Base-by-base conservation (phyloP, 1,139 yeast species). In the Saccharomycopsis crataegensis region DNA sequence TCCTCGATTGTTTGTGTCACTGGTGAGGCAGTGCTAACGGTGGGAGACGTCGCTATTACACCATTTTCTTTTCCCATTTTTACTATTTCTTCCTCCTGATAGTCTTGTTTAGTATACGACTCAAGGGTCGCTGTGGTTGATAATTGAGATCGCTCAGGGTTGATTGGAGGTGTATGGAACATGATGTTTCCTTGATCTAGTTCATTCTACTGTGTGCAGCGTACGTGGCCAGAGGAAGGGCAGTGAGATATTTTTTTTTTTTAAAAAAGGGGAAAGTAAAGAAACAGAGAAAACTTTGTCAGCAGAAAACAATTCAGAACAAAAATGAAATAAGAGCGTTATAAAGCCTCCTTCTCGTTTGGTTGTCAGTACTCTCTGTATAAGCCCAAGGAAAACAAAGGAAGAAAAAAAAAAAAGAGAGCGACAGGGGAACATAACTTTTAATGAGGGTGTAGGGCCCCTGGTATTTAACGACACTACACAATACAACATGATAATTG, bases 161-260 rank as follows among this genome's bases (percentile, higher is more conserved):
- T 49, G 5, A 47, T 38, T 6, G 59, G 59, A 7, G 59, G 59
- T 5, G 59, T 57, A 44, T 57, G 59, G 38, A 57, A 54, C 59
- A 55, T 57, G 11, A 16, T 44, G 12, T 36, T 36, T 36, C n/a
- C 5, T 36, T 36, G n/a, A 36, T 36, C n/a, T 36, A 11, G 11
- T 36, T n/a, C 11, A 36, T 36, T 36, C 28, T 22, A 22, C 28
- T 22, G 28, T 22, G 28, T 4, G 28, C 28, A 22, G 28, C 2
- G 28, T 22, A 22, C 28, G 28, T 22, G 28, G 28, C 28, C 28
- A 22, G 28, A 4, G 28, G 28, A 22, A 22, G 28, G 28, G 28
- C 28, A 22, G 28, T 4, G 28, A 22, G 4, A 22, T 22, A 22
- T 2, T 22, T n/a, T n/a, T n/a, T n/a, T n/a, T n/a, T n/a, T n/a